phyloP scores from a whole-genome alignment of 1,284 basidiomycete genomes.

The Paramarasmius palmivorus region DNA sequence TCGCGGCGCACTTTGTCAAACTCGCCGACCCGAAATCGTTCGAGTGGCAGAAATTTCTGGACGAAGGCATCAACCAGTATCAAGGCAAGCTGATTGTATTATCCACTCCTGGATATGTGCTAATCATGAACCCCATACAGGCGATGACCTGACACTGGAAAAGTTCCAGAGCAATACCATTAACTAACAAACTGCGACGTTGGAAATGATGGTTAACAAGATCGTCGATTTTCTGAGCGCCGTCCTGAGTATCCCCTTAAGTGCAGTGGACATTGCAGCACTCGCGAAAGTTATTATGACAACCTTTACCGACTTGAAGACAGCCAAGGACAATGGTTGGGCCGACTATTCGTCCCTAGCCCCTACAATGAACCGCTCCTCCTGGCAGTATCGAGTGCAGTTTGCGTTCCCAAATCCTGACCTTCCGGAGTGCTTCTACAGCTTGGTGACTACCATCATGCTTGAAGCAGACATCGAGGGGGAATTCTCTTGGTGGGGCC shows the following conservation, averaged over 20 bases:
- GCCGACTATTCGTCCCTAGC: constrained; percentile 4
- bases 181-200: not conserved
- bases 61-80: not conserved
- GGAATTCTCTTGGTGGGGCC: constrained; percentile 7
- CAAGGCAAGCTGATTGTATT: not conserved
- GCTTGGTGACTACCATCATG: constrained; percentile 5
- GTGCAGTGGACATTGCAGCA: not conserved
- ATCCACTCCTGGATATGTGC: not conserved
- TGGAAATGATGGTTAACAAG: not conserved
- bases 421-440: not conserved
- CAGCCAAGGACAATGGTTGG: constrained; percentile 3
- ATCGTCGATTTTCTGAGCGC: constrained; percentile 1
- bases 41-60: constrained; percentile 2
- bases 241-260: not conserved
- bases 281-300: not conserved
- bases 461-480: constrained; percentile 5
- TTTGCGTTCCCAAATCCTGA: constrained; percentile 4
- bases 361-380: not conserved
- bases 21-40: constrained; percentile 1
- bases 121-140: not conserved
- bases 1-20: not conserved
- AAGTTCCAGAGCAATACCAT: constrained; percentile 7
- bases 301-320: constrained; percentile 5
- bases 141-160: constrained; percentile 1
- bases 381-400: constrained; percentile 4